Conservation (phyloP, 768 basidiomycete species). For the Suillus cothurnatus region DNA sequence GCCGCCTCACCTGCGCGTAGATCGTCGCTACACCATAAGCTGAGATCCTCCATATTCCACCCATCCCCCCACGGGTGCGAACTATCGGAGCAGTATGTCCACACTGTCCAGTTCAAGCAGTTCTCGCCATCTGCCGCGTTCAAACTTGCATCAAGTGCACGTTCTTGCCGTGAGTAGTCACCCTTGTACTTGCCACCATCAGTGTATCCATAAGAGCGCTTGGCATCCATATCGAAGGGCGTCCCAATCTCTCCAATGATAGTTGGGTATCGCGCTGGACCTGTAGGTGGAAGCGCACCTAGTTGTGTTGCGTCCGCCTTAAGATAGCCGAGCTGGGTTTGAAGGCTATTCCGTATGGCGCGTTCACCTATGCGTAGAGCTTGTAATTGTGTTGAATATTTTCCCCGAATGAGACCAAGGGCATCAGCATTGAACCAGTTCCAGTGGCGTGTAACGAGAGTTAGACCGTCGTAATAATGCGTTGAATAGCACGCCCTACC, state of each 20-base stretch:
- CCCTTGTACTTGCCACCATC: constrained; percentile 68
- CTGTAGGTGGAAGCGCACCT: constrained; percentile 32
- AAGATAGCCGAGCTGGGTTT: constrained; percentile 80
- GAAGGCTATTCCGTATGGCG: constrained; percentile 79
- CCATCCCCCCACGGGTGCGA: constrained; percentile 90
- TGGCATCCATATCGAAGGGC: constrained; percentile 92
- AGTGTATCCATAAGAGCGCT: constrained; percentile 80
- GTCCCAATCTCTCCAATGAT: constrained; percentile 96
- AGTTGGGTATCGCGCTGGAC: constrained; percentile 62
- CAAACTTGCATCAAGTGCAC: constrained; percentile 84
- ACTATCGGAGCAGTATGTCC: constrained; percentile 87
- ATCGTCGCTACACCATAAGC: constrained; percentile 85
- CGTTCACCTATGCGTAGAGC: constrained; percentile 82
- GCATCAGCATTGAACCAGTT: constrained; percentile 97
- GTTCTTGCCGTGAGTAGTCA: constrained; percentile 77
- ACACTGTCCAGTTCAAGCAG: constrained; percentile 77
- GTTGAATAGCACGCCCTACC: constrained; percentile 74
- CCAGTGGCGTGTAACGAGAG: constrained; percentile 91
- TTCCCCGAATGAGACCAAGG: constrained; percentile 85
- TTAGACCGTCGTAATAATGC: constrained; percentile 96
- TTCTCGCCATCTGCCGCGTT: constrained; percentile 80
- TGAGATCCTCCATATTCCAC: constrained; percentile 97
- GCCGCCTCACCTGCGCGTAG: constrained; percentile 28
- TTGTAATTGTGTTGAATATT: constrained; percentile 65
- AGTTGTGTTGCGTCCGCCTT: constrained; percentile 72